Conservation (phyloP, 2,329 filamentous ascomycete species). For the Colletotrichum orchidophilum region DNA sequence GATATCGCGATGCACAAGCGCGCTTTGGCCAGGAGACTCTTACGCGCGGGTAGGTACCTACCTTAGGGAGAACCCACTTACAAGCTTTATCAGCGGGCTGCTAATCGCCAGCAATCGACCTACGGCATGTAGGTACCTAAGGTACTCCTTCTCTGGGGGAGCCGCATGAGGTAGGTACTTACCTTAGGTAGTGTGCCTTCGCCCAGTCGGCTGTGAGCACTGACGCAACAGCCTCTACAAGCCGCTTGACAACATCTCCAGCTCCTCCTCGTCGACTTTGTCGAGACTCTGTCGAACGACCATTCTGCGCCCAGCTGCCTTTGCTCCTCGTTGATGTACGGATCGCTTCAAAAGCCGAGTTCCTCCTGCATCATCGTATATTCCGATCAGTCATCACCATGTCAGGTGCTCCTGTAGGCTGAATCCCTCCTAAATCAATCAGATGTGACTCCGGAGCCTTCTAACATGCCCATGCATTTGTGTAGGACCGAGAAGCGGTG, state of each 20-base stretch:
- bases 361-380: not conserved
- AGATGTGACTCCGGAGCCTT: not conserved
- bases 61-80: not conserved
- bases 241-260: not conserved
- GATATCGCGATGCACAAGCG: not conserved
- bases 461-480: not conserved
- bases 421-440: not conserved
- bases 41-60: not conserved
- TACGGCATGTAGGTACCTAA: not conserved
- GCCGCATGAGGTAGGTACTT: not conserved
- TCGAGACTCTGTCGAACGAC: not conserved
- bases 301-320: not conserved
- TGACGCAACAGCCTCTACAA: slow-evolving; percentile 8
- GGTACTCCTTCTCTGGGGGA: not conserved
- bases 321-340: not conserved
- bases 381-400: slow-evolving; percentile 36
- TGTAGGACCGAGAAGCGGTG: slow-evolving; percentile 90
- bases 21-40: not conserved
- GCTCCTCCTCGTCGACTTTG: not conserved
- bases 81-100: not conserved
- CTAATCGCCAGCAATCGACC: not conserved
- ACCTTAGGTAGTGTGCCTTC: not conserved
- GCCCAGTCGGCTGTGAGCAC: slow-evolving; percentile 2
- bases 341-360: not conserved
- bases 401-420: slow-evolving; percentile 52